Conservation (phyloP, 1,139 yeast genomes). For the Scheffersomyces illinoinensis region DNA sequence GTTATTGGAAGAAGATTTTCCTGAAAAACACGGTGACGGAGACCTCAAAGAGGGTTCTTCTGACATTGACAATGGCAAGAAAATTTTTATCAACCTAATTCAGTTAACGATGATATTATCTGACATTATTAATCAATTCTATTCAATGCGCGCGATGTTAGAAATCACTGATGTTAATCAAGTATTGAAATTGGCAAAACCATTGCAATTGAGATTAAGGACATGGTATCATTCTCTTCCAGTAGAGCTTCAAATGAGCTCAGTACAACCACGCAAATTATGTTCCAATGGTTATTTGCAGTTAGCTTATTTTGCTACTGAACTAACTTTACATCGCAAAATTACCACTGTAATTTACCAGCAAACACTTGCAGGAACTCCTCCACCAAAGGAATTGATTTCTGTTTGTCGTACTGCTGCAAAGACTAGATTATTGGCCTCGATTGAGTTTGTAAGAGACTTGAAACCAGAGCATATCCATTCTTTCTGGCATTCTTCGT, state of each 20-base stretch:
- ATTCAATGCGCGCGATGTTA: slow-evolving; percentile 65
- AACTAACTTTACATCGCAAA: slow-evolving; percentile 78
- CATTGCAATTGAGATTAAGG: slow-evolving; percentile 74
- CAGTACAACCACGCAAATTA: slow-evolving; percentile 59
- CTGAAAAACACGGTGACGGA: slow-evolving; percentile 63
- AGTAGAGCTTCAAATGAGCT: slow-evolving; percentile 61
- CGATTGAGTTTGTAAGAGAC: slow-evolving; percentile 75
- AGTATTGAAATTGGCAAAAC: slow-evolving; percentile 76
- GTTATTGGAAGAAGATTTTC: slow-evolving; percentile 72
- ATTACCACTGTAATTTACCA: slow-evolving; percentile 61
- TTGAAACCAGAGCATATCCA: slow-evolving; percentile 80
- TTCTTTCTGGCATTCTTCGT: slow-evolving; percentile 85
- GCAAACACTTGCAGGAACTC: slow-evolving; percentile 37
- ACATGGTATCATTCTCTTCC: slow-evolving; percentile 88
- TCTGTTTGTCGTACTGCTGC: slow-evolving; percentile 85
- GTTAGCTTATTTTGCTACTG: slow-evolving; percentile 84
- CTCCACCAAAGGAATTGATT: slow-evolving; percentile 58
- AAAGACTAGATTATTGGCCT: slow-evolving; percentile 72
- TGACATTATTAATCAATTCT: slow-evolving; percentile 69
- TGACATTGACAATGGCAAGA: slow-evolving; percentile 72
- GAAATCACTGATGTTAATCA: slow-evolving; percentile 59
- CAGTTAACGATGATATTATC: slow-evolving; percentile 69
- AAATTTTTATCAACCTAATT: slow-evolving; percentile 68
- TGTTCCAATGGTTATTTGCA: slow-evolving; percentile 77
- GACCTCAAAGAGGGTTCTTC: slow-evolving; percentile 60